Evolutionary conservation across 768 basidiomycete species (phyloP).

Genomic region (Lentinula aciculospora): DNA sequence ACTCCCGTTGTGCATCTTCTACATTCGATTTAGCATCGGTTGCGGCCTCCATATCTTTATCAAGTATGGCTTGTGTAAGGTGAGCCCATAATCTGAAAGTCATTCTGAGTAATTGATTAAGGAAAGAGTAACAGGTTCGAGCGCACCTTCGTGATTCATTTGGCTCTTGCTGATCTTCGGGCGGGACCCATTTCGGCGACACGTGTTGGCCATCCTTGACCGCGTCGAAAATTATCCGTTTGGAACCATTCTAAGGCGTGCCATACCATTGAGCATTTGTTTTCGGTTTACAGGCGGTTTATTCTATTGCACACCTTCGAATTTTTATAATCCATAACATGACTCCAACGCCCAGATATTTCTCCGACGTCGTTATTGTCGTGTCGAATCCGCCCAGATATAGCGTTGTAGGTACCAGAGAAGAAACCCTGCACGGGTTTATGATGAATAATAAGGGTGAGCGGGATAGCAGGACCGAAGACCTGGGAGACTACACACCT

Average conservation of each 20-base stretch:
- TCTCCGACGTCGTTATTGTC: slow-evolving; percentile 71
- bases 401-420: slow-evolving; percentile 91
- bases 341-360: slow-evolving; percentile 86
- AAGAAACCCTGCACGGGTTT: slow-evolving; percentile 73
- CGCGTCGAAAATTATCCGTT: slow-evolving; percentile 82
- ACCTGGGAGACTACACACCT: slow-evolving; percentile 25
- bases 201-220: slow-evolving; percentile 66
- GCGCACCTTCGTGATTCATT: slow-evolving; percentile 83
- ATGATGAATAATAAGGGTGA: not conserved
- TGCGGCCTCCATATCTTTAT: slow-evolving; percentile 91
- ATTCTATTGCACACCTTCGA: slow-evolving; percentile 43
- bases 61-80: slow-evolving; percentile 79
- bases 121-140: not conserved
- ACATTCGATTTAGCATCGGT: slow-evolving; percentile 86
- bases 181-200: slow-evolving; percentile 77
- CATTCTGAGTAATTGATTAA: not conserved
- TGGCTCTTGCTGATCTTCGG: slow-evolving; percentile 82
- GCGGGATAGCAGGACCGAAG: slow-evolving; percentile 32
- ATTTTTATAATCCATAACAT: slow-evolving; percentile 80
- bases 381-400: slow-evolving; percentile 74
- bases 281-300: not conserved
- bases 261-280: not conserved
- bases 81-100: slow-evolving; percentile 66
- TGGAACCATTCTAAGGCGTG: slow-evolving; percentile 53
- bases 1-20: slow-evolving; percentile 88